Base-by-base conservation (phyloP, 2,329 filamentous ascomycete genomes). In the Fusarium succisae region DNA sequence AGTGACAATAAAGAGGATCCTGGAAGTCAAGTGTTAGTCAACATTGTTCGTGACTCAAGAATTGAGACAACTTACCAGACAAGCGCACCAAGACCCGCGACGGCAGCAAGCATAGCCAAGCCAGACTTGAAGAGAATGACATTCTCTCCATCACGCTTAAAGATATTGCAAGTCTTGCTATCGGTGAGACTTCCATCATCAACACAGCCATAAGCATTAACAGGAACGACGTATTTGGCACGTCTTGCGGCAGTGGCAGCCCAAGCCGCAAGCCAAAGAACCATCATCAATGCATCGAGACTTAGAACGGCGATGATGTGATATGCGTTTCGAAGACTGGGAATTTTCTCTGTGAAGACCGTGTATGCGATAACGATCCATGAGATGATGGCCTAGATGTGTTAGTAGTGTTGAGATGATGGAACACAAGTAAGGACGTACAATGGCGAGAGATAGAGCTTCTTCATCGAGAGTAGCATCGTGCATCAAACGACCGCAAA, bases 201-300 rank as follows among this genome's bases (percentile, higher is more conserved):
- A 67, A 76, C 80, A 63, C 81, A 83, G 6, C 77, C 77, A 15
- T 43, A 72, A 6, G 84, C 82, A 8, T 43, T 57, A 20, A 81
- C 76, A 14, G 71, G 69, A 56, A 82, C 80, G 8, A 70, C 77
- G 75, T 84, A 87, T 24, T 68, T 68, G 39, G 81, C 80, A 37
- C 86, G 83, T 58, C 75, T 79, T 26, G 82, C 80, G 14, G 86
- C 86, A 20, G 81, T 81, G 32, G 84, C 81, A 22, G 82, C 82
- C 66, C 80, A 84, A n/a, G 82, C 81, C 0, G 84, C 81, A 24
- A 88, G 83, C 86, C 86, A 88, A 60, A 88, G 81, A 63, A 88
- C 73, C 53, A 84, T 74, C 78, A 87, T 80, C 48, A 87, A 77
- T 8, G 76, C 80, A 51, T 87, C 86, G 28, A 87, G 80, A 20